Percentiles rank a stretch among this genome's conserved stretches.
Conservation (phyloP, 2,329 filamentous ascomycete genomes). For the Elsinoe arachidis region DNA sequence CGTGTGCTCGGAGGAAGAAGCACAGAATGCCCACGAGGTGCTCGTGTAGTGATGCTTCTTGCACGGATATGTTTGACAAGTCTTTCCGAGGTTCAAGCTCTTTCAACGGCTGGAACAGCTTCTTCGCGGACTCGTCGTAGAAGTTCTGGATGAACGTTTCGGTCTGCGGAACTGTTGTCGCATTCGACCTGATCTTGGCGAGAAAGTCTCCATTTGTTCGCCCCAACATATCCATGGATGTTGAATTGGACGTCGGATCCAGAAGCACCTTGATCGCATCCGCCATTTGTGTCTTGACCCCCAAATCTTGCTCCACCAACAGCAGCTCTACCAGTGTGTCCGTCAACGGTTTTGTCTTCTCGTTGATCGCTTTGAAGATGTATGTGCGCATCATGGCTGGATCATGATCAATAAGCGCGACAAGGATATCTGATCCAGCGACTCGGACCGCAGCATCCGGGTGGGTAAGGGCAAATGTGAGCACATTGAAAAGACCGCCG, state of each 20-base stretch:
- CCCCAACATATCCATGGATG: conserved; percentile 51
- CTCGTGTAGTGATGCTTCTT: conserved; percentile 81
- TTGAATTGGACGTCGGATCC: conserved; percentile 57
- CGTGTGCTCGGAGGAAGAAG: conserved; percentile 87
- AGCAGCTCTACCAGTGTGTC: conserved; percentile 90
- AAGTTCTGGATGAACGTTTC: conserved; percentile 80
- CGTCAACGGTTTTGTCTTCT: conserved; percentile 76
- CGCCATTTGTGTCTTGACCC: conserved; percentile 89
- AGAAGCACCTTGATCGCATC: conserved; percentile 91
- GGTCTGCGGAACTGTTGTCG: conserved; percentile 56
- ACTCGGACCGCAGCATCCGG: conserved; percentile 76
- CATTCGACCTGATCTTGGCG: conserved; percentile 48
- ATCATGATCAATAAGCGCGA: conserved; percentile 92
- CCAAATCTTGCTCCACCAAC: conserved; percentile 82
- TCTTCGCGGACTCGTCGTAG: conserved; percentile 77
- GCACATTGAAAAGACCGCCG: conserved; percentile 78
- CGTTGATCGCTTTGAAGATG: conserved; percentile 83
- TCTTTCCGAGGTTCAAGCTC: conserved; percentile 58
- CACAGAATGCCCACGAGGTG: conserved; percentile 89
- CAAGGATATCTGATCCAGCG: conserved; percentile 85
- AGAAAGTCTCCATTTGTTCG: conserved; percentile 60
- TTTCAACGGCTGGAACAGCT: conserved; percentile 78
- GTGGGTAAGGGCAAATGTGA: conserved; percentile 84
- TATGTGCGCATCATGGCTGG: conserved; percentile 87
- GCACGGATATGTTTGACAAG: conserved; percentile 54